Conservation (phyloP, 257 asterid species). For the Solanum rostratum region DNA sequence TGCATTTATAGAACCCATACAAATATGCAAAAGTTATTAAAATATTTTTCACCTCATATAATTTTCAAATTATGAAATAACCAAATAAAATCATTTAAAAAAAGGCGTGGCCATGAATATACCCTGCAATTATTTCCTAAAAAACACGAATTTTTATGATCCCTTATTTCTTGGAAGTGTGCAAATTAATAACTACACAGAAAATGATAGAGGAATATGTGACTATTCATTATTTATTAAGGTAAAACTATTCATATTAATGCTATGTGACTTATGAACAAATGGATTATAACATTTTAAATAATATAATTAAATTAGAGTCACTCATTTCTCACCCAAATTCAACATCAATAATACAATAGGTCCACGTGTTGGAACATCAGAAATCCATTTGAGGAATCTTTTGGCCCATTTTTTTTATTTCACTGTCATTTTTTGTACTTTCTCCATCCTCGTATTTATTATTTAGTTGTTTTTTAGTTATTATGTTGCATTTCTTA, state of each 20-base stretch:
- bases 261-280: neutral
- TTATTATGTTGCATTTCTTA: no score
- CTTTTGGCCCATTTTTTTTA: neutral
- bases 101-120: neutral
- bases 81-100: neutral
- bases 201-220: neutral
- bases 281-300: neutral
- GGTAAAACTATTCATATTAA: neutral
- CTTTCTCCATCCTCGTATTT: rapidly evolving
- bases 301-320: no score
- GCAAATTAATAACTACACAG: neutral
- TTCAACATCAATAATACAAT: neutral
- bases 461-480: no score
- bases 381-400: neutral
- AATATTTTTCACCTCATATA: neutral
- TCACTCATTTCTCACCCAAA: neutral
- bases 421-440: neutral
- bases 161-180: neutral
- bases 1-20: no score
- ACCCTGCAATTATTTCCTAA: neutral
- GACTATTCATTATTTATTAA: neutral
- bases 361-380: neutral
- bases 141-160: neutral
- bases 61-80: neutral
- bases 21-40: neutral